Evolutionary conservation across 2,329 filamentous ascomycete genomes (phyloP).

Genomic region (Hypoxylon sp.): DNA sequence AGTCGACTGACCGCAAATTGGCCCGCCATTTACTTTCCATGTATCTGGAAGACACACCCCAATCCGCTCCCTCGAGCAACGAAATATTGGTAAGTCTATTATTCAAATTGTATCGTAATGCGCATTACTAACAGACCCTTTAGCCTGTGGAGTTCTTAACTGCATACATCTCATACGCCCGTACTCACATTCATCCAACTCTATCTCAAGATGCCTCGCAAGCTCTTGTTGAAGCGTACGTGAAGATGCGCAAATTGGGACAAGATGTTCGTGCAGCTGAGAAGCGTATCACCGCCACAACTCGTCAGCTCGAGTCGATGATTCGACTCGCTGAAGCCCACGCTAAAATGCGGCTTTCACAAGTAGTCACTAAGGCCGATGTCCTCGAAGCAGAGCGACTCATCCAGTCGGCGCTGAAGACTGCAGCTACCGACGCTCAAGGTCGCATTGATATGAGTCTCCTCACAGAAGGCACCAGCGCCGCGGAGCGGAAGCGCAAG

Average conservation of each 20-base stretch:
- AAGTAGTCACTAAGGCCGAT: slow-evolving; percentile 82
- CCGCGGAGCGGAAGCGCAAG: slow-evolving; percentile 85
- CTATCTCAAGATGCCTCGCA: slow-evolving; percentile 85
- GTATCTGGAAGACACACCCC: slow-evolving; percentile 95
- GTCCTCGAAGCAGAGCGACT: slow-evolving; percentile 92
- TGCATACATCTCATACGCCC: slow-evolving; percentile 96
- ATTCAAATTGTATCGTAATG: neutral
- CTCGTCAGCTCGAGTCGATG: slow-evolving; percentile 97
- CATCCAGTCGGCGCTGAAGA: slow-evolving; percentile 95
- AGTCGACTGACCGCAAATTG: slow-evolving; percentile 87
- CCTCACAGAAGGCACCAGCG: slow-evolving; percentile 92
- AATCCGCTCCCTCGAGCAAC: slow-evolving; percentile 79
- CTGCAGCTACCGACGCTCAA: slow-evolving; percentile 93
- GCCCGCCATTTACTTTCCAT: slow-evolving; percentile 95
- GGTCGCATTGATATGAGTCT: slow-evolving; percentile 98
- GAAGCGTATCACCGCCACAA: slow-evolving; percentile 97
- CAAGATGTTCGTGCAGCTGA: slow-evolving; percentile 89
- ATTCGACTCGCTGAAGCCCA: slow-evolving; percentile 96
- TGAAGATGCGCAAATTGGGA: slow-evolving; percentile 94
- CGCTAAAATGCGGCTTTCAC: slow-evolving; percentile 93
- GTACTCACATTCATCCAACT: slow-evolving; percentile 84
- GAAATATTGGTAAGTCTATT: slow-evolving; percentile 81
- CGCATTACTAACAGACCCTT: slow-evolving; percentile 49
- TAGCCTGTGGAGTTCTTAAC: slow-evolving; percentile 96
- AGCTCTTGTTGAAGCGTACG: slow-evolving; percentile 88